Conservation (phyloP, 2,329 filamentous ascomycete species). For the Sarocladium kiliense region DNA sequence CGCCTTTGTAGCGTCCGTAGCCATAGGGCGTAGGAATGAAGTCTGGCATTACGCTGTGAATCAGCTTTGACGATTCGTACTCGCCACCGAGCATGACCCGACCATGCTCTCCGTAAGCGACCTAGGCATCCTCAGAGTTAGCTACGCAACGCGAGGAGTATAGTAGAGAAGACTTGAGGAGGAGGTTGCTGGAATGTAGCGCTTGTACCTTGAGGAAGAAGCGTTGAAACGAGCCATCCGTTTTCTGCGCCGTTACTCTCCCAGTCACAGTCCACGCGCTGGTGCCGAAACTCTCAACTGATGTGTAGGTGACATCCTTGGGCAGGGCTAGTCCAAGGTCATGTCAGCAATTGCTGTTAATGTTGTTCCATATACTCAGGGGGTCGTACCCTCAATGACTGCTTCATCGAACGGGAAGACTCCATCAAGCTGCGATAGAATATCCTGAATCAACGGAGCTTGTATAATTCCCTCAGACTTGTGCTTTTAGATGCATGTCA, state of each 20-base stretch:
- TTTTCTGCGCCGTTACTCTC: background rate
- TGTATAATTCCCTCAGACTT: background rate
- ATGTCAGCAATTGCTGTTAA: background rate
- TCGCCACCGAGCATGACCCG: background rate
- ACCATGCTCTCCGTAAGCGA: background rate
- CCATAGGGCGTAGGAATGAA: background rate
- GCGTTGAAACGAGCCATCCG: background rate
- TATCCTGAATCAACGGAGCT: background rate
- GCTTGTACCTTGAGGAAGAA: background rate
- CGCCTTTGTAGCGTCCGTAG: background rate
- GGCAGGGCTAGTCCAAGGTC: background rate
- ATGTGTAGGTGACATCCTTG: background rate
- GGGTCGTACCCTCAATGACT: background rate
- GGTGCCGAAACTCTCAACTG: background rate
- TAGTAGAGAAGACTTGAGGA: too few relatives aligned
- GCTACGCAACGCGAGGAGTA: too few relatives aligned
- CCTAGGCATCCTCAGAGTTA: background rate
- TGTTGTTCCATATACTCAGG: background rate
- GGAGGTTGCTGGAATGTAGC: background rate
- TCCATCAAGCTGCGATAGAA: background rate
- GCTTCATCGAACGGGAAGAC: background rate
- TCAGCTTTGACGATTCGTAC: background rate
- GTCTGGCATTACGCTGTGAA: background rate
- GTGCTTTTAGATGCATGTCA: background rate
- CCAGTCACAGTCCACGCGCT: background rate